phyloP scores from a whole-genome alignment of 768 basidiomycete genomes.

The Auriscalpium vulgare region DNA sequence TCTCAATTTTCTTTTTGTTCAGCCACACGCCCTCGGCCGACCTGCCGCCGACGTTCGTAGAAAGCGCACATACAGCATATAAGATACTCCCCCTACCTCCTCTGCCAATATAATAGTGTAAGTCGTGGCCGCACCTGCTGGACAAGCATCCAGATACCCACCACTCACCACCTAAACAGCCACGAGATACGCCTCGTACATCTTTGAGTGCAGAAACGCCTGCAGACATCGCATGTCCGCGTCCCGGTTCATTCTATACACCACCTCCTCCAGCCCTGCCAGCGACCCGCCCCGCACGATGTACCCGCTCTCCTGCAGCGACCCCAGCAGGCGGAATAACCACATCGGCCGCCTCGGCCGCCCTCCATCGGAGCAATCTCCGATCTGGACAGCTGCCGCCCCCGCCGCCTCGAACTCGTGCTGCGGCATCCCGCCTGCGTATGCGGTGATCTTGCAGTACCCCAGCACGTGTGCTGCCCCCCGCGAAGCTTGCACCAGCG shows the following conservation, averaged over 20 bases:
- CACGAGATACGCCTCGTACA: slow-evolving; percentile 6
- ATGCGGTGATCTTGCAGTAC: slow-evolving; percentile 12
- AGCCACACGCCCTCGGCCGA: background rate
- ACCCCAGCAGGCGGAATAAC: slow-evolving; percentile 8
- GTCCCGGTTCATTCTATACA: slow-evolving; percentile 13
- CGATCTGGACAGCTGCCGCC: slow-evolving; percentile 2
- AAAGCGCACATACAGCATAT: too few relatives aligned
- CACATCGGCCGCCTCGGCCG: slow-evolving; percentile 1
- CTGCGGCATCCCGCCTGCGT: slow-evolving; percentile 5
- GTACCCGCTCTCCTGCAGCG: slow-evolving; percentile 9
- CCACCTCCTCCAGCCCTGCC: slow-evolving; percentile 4
- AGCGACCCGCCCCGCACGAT: slow-evolving; percentile 4
- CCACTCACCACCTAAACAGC: background rate
- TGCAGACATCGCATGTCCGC: slow-evolving; percentile 13
- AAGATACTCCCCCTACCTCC: too few relatives aligned
- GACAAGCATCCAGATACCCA: too few relatives aligned
- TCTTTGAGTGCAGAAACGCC: slow-evolving; percentile 6
- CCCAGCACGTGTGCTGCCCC: slow-evolving; percentile 10
- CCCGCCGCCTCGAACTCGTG: slow-evolving; percentile 10
- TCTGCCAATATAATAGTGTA: too few relatives aligned
- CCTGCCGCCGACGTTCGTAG: too few relatives aligned
- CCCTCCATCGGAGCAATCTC: background rate
- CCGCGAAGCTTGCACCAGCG: background rate
- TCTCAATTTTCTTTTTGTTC: slow-evolving; percentile 7
- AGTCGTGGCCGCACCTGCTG: too few relatives aligned